Percentiles rank a stretch among this genome's conserved stretches.
Conservation (phyloP, 305 asterid genomes). For the Solanum aculeatissimum region DNA sequence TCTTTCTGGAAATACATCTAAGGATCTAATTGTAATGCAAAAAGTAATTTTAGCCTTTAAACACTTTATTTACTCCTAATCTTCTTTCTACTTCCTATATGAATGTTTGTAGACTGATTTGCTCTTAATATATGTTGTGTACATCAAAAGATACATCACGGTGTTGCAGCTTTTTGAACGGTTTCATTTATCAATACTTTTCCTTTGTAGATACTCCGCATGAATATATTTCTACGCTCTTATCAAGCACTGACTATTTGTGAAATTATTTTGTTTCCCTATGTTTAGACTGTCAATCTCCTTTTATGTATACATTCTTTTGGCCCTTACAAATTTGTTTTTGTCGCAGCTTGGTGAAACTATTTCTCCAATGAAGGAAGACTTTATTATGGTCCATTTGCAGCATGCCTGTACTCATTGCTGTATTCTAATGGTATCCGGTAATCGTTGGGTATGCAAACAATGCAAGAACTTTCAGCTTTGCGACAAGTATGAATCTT, state of each 20-base stretch:
- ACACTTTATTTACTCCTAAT: neutral
- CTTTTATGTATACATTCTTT: neutral
- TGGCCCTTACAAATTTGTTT: neutral
- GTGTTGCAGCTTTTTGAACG: neutral
- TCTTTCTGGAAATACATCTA: slow-evolving; percentile 77
- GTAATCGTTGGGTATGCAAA: slow-evolving; percentile 80
- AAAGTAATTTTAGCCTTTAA: slow-evolving; percentile 34
- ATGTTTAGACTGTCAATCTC: neutral
- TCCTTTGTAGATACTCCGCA: neutral
- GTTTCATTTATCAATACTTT: neutral
- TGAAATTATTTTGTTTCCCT: neutral
- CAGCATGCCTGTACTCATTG: slow-evolving; percentile 89
- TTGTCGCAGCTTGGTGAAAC: slow-evolving; percentile 87
- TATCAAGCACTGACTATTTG: neutral
- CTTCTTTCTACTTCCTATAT: neutral
- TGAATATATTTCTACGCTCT: neutral
- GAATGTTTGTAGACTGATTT: neutral
- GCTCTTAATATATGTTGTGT: neutral
- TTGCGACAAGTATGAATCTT: slow-evolving; percentile 58
- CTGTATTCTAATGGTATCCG: slow-evolving; percentile 85
- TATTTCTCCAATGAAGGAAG: slow-evolving; percentile 93
- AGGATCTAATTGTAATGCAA: slow-evolving; percentile 79
- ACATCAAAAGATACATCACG: neutral
- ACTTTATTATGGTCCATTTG: slow-evolving; percentile 96
- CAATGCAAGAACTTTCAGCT: slow-evolving; percentile 86